phyloP scores from a whole-genome alignment of 176 grass and related monocot genomes.

The Coix lacrymajobi region DNA sequence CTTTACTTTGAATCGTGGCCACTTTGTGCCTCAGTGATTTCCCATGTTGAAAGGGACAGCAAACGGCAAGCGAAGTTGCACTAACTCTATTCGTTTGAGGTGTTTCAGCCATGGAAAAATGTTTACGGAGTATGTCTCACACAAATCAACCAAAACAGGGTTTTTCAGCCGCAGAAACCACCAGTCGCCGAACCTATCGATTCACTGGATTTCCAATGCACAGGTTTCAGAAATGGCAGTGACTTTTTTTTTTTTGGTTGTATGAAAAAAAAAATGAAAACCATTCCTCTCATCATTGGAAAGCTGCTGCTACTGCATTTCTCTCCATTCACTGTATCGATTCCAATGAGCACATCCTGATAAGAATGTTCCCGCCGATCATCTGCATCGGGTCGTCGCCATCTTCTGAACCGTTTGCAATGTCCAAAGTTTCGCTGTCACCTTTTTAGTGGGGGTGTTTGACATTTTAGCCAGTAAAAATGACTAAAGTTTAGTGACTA shows the following conservation, averaged over 20 bases:
- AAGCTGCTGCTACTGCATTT: background rate
- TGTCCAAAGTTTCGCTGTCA: background rate
- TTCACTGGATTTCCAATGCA: background rate
- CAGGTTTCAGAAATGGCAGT: background rate
- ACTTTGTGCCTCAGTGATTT: background rate
- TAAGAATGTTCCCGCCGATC: background rate
- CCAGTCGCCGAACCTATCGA: too few relatives aligned
- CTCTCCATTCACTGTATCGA: background rate
- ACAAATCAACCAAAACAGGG: too few relatives aligned
- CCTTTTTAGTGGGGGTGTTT: too few relatives aligned
- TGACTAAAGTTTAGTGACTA: too few relatives aligned
- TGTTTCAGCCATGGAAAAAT: too few relatives aligned
- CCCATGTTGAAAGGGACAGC: too few relatives aligned
- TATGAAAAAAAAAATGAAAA: background rate
- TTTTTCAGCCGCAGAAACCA: too few relatives aligned
- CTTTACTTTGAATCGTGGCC: background rate
- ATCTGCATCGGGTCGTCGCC: background rate
- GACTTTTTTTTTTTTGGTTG: too few relatives aligned
- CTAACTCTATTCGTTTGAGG: too few relatives aligned
- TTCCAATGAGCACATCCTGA: conserved; percentile 16
- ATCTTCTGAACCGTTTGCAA: background rate
- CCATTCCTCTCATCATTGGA: background rate
- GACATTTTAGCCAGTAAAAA: too few relatives aligned
- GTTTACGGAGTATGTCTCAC: too few relatives aligned
- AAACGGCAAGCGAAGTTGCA: too few relatives aligned